Evolutionary conservation across 164 flowering plant species (phyloP).

Genomic region (Chimonanthus salicifolius): DNA sequence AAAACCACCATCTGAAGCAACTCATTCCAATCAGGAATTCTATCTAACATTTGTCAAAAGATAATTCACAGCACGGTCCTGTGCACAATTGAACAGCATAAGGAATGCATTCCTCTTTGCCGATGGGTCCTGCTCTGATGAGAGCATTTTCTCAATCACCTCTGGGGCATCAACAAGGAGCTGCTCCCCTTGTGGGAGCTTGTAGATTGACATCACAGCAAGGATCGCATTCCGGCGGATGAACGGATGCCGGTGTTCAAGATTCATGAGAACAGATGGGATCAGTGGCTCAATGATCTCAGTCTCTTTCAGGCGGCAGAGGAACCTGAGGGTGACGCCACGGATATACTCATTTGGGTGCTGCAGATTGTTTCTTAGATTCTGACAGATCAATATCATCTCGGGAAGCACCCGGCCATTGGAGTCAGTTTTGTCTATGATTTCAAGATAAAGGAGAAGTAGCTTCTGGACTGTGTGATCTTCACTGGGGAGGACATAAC

Average conservation of each 20-base stretch:
- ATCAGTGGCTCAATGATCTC: slow-evolving; percentile 89
- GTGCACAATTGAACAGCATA: slow-evolving; percentile 73
- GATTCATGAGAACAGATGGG: slow-evolving; percentile 67
- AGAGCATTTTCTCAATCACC: slow-evolving; percentile 59
- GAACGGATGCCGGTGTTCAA: slow-evolving; percentile 79
- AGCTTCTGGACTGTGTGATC: slow-evolving; percentile 93
- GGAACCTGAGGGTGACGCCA: slow-evolving; percentile 80
- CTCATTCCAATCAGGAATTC: slow-evolving; percentile 77
- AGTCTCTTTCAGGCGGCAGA: slow-evolving; percentile 69
- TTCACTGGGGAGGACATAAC: slow-evolving; percentile 78
- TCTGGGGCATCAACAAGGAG: slow-evolving; percentile 81
- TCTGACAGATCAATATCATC: slow-evolving; percentile 93
- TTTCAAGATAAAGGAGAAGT: slow-evolving; percentile 73
- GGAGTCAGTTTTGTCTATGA: slow-evolving; percentile 78
- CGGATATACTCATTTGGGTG: slow-evolving; percentile 93
- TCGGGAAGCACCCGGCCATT: slow-evolving; percentile 72
- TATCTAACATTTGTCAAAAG: slow-evolving; percentile 53
- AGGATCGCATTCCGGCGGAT: slow-evolving; percentile 78
- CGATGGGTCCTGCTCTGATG: slow-evolving; percentile 76
- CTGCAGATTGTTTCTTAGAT: slow-evolving; percentile 78
- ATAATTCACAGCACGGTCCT: slow-evolving; percentile 61
- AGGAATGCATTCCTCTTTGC: slow-evolving; percentile 83
- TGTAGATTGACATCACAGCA: slow-evolving; percentile 80
- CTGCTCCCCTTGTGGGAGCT: slow-evolving; percentile 88
- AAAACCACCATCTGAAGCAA: slow-evolving; percentile 89